Base-by-base conservation (phyloP, 2,329 filamentous ascomycete species). In the Ampelomyces quisqualis region DNA sequence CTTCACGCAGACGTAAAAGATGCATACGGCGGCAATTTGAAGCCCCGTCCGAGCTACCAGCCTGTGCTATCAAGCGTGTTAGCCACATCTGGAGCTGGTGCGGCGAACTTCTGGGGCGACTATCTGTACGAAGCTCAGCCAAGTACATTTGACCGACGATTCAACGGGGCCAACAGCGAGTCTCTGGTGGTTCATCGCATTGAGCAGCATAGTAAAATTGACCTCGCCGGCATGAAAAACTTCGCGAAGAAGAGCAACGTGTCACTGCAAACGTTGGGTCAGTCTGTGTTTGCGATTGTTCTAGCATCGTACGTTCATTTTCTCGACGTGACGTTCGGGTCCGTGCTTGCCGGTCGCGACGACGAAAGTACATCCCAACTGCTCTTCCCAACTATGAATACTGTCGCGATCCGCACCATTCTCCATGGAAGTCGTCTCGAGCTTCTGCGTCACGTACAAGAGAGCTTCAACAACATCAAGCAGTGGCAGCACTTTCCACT, bases 371-470 rank as follows among this genome's bases (percentile, higher is more conserved):
- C 81, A 0, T 79, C 86, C 29, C 67, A 79, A 18, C 68, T 91
- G 9, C 75, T 90, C 60, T 96, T 95, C 57, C 91, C 90, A 0
- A 88, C 86, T 0, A 95, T 96, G 87, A 96, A 95, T 59, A 95
- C 90, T 0, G 82, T 95, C 0, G 80, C 85, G 0, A 74, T 95
- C 6, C 78, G 90, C 8, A 78, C 78, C 1, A 75, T 90, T 2
- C 64, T 95, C 2, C 86, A 93, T 54, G 88, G 88, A 2, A 81
- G 76, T 0, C 70, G 78, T 0, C 50, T 65, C 0, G 77, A 82
- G 0, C 83, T 94, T 69, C 69, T 95, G 19, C 75, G 73, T 9
- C 86, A 90, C 57, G 76, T 90, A 50, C 89, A 95, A 58, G 78
- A 83, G 2, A 84, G 79, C 45, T 79, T 87, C 66, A 73, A 76